phyloP scores from a whole-genome alignment of 1,284 basidiomycete species.

The Sporisorium scitamineum region DNA sequence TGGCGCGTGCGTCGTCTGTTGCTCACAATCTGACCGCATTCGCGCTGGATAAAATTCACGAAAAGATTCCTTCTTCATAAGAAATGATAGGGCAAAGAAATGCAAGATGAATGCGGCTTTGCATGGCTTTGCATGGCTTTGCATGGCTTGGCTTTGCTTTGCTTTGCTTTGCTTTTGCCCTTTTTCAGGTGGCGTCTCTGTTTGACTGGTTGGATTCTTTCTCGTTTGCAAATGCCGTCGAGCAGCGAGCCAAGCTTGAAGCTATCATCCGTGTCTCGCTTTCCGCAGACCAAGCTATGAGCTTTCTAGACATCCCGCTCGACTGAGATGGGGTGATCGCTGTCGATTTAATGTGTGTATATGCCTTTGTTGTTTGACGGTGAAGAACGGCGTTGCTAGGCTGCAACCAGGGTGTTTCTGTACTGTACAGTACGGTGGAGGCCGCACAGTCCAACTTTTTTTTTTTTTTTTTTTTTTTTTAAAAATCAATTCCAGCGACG shows the following conservation, averaged over 20 bases:
- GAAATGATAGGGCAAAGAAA: too few species aligned
- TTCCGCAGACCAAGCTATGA: too few species aligned
- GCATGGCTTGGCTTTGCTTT: background rate
- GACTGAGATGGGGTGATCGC: background rate
- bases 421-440: background rate
- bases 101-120: background rate
- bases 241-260: too few species aligned
- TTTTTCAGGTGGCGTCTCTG: background rate
- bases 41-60: too few species aligned
- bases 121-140: background rate
- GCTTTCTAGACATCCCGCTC: too few species aligned
- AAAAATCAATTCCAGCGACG: too few species aligned
- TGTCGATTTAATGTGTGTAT: background rate
- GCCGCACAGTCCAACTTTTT: conserved; percentile 3
- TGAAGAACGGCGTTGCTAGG: background rate
- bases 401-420: background rate
- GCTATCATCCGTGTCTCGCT: conserved; percentile 5
- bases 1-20: conserved; percentile 8
- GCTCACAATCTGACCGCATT: background rate
- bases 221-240: too few species aligned
- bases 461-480: too few species aligned
- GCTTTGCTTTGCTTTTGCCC: too few species aligned
- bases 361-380: background rate
- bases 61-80: too few species aligned
- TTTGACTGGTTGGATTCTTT: too few species aligned